Evolutionary conservation across 2,329 filamentous ascomycete species (phyloP).

Genomic region (Nigrospora oryzae): DNA sequence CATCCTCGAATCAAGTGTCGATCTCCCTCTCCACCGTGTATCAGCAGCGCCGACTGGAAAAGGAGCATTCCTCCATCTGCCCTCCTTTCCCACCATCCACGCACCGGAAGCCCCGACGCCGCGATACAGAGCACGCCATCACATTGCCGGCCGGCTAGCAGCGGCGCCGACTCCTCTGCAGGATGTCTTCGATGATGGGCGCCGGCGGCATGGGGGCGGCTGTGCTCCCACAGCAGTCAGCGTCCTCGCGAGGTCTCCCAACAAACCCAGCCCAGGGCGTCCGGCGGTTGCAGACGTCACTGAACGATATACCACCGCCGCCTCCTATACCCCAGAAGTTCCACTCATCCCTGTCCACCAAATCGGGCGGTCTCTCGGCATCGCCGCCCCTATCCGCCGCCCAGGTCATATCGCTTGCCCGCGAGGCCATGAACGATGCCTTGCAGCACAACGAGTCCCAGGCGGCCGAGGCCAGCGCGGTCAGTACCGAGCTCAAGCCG

Average conservation of each 20-base stretch:
- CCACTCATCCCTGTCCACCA: constrained; percentile 12
- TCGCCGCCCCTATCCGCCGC: constrained; percentile 46
- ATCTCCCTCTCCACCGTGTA: too few species aligned
- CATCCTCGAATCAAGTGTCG: neutral
- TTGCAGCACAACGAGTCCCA: constrained; percentile 58
- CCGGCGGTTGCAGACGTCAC: constrained; percentile 15
- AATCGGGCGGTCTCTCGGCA: constrained; percentile 36
- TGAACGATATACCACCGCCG: constrained; percentile 28
- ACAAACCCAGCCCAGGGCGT: constrained; percentile 17
- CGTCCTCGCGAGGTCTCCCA: constrained; percentile 18
- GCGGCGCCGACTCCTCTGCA: neutral
- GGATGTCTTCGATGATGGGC: constrained; percentile 11
- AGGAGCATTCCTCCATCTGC: too few species aligned
- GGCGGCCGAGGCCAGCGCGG: constrained; percentile 49
- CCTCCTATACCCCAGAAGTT: constrained; percentile 41
- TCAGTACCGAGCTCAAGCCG: constrained; percentile 54
- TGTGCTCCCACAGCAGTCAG: constrained; percentile 13
- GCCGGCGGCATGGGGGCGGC: constrained; percentile 20
- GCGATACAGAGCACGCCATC: too few species aligned
- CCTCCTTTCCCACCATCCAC: too few species aligned
- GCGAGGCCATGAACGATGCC: constrained; percentile 59
- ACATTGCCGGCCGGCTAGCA: too few species aligned
- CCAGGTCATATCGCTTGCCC: constrained; percentile 58
- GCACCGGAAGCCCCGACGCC: too few species aligned
- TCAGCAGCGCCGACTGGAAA: too few species aligned